These are phyloP conservation scores for Paulownia fortunei DNA, from an alignment of 257 asterid species.

Conservation along the genomic window DNA sequence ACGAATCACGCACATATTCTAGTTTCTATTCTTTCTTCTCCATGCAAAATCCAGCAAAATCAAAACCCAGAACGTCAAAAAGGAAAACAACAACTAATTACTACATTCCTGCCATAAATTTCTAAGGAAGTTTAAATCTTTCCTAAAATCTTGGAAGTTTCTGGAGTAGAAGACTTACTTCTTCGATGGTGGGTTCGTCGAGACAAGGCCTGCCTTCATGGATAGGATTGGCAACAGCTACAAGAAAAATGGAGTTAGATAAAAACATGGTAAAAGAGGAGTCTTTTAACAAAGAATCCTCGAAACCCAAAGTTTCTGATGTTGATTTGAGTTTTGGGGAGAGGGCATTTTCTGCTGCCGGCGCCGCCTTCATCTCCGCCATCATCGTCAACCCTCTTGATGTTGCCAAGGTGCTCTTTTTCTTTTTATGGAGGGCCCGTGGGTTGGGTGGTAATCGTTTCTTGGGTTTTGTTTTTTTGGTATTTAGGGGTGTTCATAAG, in stretches of 20 bases:
- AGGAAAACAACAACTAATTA: neutral
- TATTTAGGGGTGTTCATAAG: neutral
- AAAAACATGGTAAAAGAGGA: constrained; percentile 36
- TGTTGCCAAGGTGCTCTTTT: constrained; percentile 59
- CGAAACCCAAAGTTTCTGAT: constrained; percentile 44
- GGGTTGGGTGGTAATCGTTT: constrained; percentile 40
- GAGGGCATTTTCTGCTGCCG: constrained; percentile 84
- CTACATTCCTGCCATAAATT: too few species aligned
- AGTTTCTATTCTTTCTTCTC: neutral
- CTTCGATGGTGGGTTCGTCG: constrained; percentile 56
- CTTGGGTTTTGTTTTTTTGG: constrained; percentile 50
- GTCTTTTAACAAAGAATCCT: constrained; percentile 6
- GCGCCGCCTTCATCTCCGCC: constrained; percentile 81
- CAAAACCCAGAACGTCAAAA: neutral
- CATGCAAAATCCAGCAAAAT: neutral
- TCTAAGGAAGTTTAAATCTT: neutral
- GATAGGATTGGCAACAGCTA: constrained; percentile 52
- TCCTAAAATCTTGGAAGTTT: neutral
- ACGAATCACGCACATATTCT: constrained; percentile 1
- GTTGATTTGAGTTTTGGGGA: constrained; percentile 60
- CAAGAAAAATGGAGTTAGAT: constrained; percentile 52
- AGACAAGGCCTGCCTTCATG: constrained; percentile 65
- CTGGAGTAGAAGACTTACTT: too few species aligned
- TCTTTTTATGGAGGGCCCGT: neutral
- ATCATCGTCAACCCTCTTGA: constrained; percentile 89